phyloP scores from a whole-genome alignment of 2,329 filamentous ascomycete genomes.

The Phyllosticta citrichinensis region DNA sequence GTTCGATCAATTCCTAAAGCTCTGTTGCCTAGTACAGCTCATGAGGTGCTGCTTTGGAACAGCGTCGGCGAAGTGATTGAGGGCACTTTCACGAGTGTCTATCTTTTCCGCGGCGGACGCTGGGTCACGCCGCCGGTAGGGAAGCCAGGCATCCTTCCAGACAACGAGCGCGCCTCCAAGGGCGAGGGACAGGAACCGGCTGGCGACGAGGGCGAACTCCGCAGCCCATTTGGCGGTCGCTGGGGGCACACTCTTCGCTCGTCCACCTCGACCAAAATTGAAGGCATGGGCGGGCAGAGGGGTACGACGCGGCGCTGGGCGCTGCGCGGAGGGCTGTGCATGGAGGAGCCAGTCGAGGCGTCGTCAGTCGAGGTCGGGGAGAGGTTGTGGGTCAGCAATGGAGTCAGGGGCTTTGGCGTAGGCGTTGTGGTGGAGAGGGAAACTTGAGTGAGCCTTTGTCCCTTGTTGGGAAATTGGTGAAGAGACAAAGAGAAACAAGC shows the following conservation, averaged over 20 bases:
- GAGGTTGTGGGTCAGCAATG: conserved; percentile 81
- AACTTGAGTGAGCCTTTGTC: neutral
- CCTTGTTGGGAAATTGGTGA: neutral
- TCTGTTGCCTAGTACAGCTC: conserved; percentile 19
- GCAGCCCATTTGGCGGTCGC: conserved; percentile 25
- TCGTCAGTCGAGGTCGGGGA: conserved; percentile 60
- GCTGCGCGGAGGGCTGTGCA: conserved; percentile 56
- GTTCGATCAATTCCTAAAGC: conserved; percentile 44
- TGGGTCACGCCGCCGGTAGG: conserved; percentile 69
- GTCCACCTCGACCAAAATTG: conserved; percentile 32
- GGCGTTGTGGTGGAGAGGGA: conserved; percentile 22
- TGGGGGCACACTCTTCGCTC: conserved; percentile 30
- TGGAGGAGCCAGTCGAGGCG: conserved; percentile 52
- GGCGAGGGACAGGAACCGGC: neutral
- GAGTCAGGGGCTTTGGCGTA: conserved; percentile 61
- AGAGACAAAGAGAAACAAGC: no score
- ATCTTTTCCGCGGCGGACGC: conserved; percentile 59
- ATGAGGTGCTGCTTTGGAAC: conserved; percentile 69
- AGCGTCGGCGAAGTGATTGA: conserved; percentile 63
- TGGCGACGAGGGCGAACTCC: conserved; percentile 24
- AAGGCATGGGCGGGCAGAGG: conserved; percentile 69
- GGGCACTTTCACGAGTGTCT: conserved; percentile 71
- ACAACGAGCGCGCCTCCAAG: conserved; percentile 4
- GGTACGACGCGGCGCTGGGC: conserved; percentile 79
- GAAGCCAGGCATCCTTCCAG: neutral